Evolutionary conservation across 306 rosid species (phyloP).

Genomic region (Dalbergia oliveri): DNA sequence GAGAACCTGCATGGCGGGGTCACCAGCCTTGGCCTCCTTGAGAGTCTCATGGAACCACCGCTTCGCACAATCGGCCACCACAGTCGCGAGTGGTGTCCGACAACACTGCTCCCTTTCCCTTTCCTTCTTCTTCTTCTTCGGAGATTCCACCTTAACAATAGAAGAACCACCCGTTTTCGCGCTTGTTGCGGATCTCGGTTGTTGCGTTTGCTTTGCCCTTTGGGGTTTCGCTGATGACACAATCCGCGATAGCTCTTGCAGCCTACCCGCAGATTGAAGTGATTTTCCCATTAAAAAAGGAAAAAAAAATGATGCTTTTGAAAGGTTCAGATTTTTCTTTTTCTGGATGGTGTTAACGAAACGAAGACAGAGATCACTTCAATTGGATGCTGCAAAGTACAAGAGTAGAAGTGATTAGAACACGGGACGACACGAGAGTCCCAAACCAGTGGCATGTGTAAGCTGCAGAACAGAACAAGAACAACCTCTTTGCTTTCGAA

Average conservation of each 20-base stretch:
- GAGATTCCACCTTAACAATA: conserved; percentile 47
- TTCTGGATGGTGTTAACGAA: neutral
- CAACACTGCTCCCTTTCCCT: conserved; percentile 6
- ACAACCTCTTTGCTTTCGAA: too few relatives aligned
- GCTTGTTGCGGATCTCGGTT: conserved; percentile 42
- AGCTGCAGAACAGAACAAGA: too few relatives aligned
- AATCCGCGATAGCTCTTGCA: conserved; percentile 61
- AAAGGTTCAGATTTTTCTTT: neutral
- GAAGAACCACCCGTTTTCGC: conserved; percentile 22
- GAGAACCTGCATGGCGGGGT: conserved; percentile 70
- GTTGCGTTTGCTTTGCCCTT: conserved; percentile 44
- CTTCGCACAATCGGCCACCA: conserved; percentile 74
- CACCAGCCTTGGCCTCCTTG: conserved; percentile 82
- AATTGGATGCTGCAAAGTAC: neutral
- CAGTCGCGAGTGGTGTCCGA: conserved; percentile 67
- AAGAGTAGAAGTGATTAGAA: too few relatives aligned
- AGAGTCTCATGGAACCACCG: conserved; percentile 93
- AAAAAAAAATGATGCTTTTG: neutral
- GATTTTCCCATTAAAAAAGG: conserved; percentile 67
- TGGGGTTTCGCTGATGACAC: conserved; percentile 58
- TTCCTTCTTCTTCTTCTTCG: conserved; percentile 51
- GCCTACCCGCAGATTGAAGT: conserved; percentile 56
- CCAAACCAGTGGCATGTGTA: too few relatives aligned
- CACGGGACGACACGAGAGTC: too few relatives aligned
- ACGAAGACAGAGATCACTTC: neutral